Conservation (phyloP, 805 yeast species). For the Spathaspora gorwiae region DNA sequence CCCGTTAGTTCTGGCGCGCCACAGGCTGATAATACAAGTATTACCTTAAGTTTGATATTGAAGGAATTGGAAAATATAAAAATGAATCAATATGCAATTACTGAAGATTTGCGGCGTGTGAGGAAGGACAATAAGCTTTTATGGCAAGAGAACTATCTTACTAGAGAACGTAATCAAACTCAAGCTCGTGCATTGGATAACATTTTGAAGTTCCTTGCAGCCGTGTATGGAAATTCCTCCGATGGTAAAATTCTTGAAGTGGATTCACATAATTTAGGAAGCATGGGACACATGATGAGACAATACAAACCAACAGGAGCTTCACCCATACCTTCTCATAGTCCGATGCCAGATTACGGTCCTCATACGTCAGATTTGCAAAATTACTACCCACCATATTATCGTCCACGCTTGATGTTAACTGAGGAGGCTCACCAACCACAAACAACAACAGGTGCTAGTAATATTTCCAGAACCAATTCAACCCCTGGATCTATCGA, state of each 20-base stretch:
- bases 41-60: constrained; percentile 52
- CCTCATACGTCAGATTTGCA: constrained; percentile 4
- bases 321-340: background rate
- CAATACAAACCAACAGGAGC: constrained; percentile 1
- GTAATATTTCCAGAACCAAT: background rate
- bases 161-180: constrained; percentile 78
- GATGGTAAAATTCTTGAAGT: constrained; percentile 46
- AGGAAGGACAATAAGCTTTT: constrained; percentile 82
- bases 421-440: constrained; percentile 28
- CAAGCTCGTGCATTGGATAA: constrained; percentile 88
- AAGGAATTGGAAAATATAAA: constrained; percentile 73
- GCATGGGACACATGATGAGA: constrained; percentile 16
- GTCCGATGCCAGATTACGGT: constrained; percentile 5
- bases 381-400: constrained; percentile 12
- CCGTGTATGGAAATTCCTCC: constrained; percentile 59
- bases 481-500: constrained; percentile 18
- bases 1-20: constrained; percentile 12
- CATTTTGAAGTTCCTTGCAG: constrained; percentile 80
- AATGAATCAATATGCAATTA: constrained; percentile 71
- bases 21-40: constrained; percentile 13
- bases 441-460: constrained; percentile 1
- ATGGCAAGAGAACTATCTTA: constrained; percentile 84
- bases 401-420: constrained; percentile 37
- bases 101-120: constrained; percentile 79
- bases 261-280: constrained; percentile 13